phyloP scores from a whole-genome alignment of 257 asterid genomes.

The Solanum corneliomulleri region DNA sequence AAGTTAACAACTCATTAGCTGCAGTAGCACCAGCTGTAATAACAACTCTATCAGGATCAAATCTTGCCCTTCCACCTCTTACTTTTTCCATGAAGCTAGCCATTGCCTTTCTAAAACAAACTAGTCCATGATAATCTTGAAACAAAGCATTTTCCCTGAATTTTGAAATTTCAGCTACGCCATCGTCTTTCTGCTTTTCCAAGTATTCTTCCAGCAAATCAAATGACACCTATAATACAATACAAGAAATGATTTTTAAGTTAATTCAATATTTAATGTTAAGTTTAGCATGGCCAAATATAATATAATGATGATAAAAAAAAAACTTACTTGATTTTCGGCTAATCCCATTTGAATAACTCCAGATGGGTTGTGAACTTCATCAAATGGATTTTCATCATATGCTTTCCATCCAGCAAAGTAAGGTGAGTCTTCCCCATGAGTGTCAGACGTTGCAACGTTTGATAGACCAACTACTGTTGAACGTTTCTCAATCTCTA shows the following conservation, averaged over 20 bases:
- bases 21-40: slow-evolving; percentile 91
- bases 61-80: slow-evolving; percentile 64
- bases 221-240: slow-evolving; percentile 52
- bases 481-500: slow-evolving; percentile 13
- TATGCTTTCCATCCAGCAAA: slow-evolving; percentile 95
- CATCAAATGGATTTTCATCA: slow-evolving; percentile 69
- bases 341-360: slow-evolving; percentile 94
- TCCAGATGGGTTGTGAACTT: slow-evolving; percentile 44
- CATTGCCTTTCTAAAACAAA: slow-evolving; percentile 77
- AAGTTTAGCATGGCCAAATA: neutral
- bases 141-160: slow-evolving; percentile 81
- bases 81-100: slow-evolving; percentile 81
- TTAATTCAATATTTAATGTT: neutral
- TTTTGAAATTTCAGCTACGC: slow-evolving; percentile 8
- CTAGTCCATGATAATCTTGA: slow-evolving; percentile 91
- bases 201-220: slow-evolving; percentile 66
- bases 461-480: slow-evolving; percentile 31
- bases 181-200: slow-evolving; percentile 29
- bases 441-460: slow-evolving; percentile 59
- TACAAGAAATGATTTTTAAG: neutral
- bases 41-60: slow-evolving; percentile 63
- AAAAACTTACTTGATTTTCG: slow-evolving; percentile 55
- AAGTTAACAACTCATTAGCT: slow-evolving; percentile 70
- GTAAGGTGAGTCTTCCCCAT: slow-evolving; percentile 83
- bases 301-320: neutral